A percentile compares a stretch with the other conserved stretches of the same genome.
Conservation (phyloP, 2,329 filamentous ascomycete species). For the Fusarium solani-melongenae region DNA sequence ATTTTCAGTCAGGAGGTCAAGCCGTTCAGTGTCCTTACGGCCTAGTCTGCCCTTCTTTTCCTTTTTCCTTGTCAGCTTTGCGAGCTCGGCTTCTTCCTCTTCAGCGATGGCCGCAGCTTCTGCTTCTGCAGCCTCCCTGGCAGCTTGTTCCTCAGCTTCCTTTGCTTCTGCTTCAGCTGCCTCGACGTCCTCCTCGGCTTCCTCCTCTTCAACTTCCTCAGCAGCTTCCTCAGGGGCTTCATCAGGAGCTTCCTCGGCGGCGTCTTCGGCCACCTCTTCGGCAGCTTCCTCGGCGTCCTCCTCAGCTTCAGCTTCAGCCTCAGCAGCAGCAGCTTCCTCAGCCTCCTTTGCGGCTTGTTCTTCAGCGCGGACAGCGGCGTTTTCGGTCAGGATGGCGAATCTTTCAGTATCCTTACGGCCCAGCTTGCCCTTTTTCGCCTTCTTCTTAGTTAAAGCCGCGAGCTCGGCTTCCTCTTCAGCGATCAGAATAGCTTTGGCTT, state of each 20-base stretch:
- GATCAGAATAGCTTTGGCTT: slow-evolving; percentile 50
- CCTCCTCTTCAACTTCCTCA: slow-evolving; percentile 28
- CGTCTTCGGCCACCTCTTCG: slow-evolving; percentile 32
- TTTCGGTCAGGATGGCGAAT: slow-evolving; percentile 17
- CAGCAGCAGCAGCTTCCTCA: slow-evolving; percentile 27
- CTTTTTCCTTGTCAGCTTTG: slow-evolving; percentile 50
- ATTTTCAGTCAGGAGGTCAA: slow-evolving; percentile 19
- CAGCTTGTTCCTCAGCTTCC: not conserved
- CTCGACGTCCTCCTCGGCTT: slow-evolving; percentile 30
- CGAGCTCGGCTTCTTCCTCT: slow-evolving; percentile 56
- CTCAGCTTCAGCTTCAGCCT: slow-evolving; percentile 27
- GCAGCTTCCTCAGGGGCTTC: slow-evolving; percentile 24
- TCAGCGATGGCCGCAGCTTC: slow-evolving; percentile 33
- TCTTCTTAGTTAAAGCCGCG: slow-evolving; percentile 50
- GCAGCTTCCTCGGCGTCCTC: slow-evolving; percentile 11
- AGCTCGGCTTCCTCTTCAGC: slow-evolving; percentile 52
- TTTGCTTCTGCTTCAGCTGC: not conserved
- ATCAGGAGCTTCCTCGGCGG: slow-evolving; percentile 27
- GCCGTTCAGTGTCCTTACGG: slow-evolving; percentile 37
- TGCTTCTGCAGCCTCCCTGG: slow-evolving; percentile 18
- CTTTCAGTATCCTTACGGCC: slow-evolving; percentile 38
- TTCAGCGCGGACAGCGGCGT: slow-evolving; percentile 25
- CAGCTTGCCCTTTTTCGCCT: slow-evolving; percentile 49
- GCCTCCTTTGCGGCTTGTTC: slow-evolving; percentile 42
- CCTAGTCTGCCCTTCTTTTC: slow-evolving; percentile 49